These are phyloP conservation scores for Cladosporium colombiae DNA, from an alignment of 2,329 filamentous ascomycete species.

Conservation along the genomic window DNA sequence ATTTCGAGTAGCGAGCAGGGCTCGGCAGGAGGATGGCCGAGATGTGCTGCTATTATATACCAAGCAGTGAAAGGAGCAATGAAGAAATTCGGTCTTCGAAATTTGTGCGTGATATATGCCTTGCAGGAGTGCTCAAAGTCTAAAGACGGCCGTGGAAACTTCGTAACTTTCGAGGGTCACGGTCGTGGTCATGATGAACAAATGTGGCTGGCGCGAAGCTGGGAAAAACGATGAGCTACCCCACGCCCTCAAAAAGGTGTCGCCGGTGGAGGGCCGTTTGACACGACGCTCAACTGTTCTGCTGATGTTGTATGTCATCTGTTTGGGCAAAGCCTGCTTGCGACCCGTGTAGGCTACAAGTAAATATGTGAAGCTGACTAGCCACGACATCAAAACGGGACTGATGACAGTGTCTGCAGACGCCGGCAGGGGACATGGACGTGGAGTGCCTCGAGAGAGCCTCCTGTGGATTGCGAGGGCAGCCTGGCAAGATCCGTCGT, in stretches of 20 bases:
- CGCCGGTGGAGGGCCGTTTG: slow-evolving; percentile 5
- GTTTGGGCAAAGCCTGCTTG: neutral
- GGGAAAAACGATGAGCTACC: slow-evolving; percentile 7
- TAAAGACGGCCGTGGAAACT: neutral
- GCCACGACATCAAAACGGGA: neutral
- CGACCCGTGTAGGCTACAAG: neutral
- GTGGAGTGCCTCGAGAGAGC: neutral
- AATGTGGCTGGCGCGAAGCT: slow-evolving; percentile 1
- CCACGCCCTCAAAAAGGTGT: neutral
- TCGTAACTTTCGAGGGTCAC: neutral
- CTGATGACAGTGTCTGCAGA: neutral
- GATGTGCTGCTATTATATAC: neutral
- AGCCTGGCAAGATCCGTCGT: slow-evolving; percentile 3
- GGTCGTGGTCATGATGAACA: neutral
- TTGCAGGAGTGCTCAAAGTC: neutral
- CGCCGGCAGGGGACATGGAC: neutral
- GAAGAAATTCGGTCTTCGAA: neutral
- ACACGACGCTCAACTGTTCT: neutral
- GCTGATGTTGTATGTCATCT: neutral
- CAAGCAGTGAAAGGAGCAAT: neutral
- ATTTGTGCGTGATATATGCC: neutral
- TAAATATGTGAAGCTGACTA: neutral
- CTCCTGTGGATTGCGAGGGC: neutral
- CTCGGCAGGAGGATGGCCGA: neutral
- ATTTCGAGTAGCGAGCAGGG: neutral